Conservation (phyloP, 805 yeast species). For the Kluyveromyces lactis region DNA sequence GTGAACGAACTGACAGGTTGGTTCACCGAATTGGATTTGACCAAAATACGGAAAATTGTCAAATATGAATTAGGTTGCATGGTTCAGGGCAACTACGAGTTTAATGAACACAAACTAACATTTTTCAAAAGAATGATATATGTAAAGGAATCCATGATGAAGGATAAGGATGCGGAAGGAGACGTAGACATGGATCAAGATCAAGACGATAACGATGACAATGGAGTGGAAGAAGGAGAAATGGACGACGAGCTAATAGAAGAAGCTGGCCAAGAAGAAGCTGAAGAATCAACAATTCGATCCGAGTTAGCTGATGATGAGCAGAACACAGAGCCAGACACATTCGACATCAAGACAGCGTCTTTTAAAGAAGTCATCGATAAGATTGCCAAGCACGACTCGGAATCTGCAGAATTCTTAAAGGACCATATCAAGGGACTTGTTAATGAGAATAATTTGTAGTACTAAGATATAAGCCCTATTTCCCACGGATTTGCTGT, state of each 20-base stretch:
- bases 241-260: conserved; percentile 27
- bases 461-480: no score
- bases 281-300: conserved; percentile 2
- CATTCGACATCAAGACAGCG: conserved; percentile 23
- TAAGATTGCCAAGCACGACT: conserved; percentile 20
- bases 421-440: conserved; percentile 17
- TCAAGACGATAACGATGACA: conserved; percentile 22
- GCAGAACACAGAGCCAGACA: conserved; percentile 3
- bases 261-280: conserved; percentile 25
- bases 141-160: conserved; percentile 31
- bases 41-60: conserved; percentile 58
- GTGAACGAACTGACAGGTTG: conserved; percentile 52
- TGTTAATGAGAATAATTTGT: conserved; percentile 9
- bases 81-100: conserved; percentile 41
- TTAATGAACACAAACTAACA: conserved; percentile 33
- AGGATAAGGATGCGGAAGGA: conserved; percentile 22
- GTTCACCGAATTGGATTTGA: conserved; percentile 55
- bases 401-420: conserved; percentile 17
- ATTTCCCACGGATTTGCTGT: no score
- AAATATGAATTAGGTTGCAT: conserved; percentile 63
- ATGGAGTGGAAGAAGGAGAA: conserved; percentile 27
- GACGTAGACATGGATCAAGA: conserved; percentile 19
- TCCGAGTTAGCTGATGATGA: conserved; percentile 9
- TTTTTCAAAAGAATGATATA: conserved; percentile 35
- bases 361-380: conserved; percentile 24